phyloP scores from a whole-genome alignment of 208 protist species.

The Wallacemonas sp. region DNA sequence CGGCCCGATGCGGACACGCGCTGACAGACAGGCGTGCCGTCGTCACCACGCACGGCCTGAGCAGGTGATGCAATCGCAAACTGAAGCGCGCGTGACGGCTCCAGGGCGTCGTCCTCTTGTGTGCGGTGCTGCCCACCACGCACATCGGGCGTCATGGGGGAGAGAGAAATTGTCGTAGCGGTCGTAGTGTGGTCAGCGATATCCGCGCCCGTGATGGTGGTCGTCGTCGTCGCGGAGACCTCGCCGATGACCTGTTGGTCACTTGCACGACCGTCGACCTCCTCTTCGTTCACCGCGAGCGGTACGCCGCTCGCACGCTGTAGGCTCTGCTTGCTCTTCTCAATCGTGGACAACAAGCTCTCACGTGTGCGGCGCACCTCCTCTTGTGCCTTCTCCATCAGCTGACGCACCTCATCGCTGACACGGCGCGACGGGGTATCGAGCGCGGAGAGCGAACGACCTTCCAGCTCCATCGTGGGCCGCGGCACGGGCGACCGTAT shows the following conservation, averaged over 20 bases:
- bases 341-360: slow-evolving; percentile 54
- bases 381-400: slow-evolving; percentile 64
- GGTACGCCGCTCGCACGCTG: slow-evolving; percentile 2
- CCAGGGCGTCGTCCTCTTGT: background rate
- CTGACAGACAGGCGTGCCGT: too few relatives aligned
- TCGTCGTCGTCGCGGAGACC: background rate
- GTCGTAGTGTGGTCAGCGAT: too few relatives aligned
- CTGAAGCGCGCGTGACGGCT: background rate
- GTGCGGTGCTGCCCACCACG: background rate
- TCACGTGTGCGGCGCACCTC: slow-evolving; percentile 70
- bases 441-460: slow-evolving; percentile 17
- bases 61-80: too few relatives aligned
- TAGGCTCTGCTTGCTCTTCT: slow-evolving; percentile 21
- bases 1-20: too few relatives aligned
- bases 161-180: slow-evolving; percentile 8
- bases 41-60: too few relatives aligned
- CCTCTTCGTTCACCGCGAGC: background rate
- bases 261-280: background rate
- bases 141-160: background rate
- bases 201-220: background rate
- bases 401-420: slow-evolving; percentile 61
- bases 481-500: background rate
- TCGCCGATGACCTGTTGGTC: background rate
- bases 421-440: slow-evolving; percentile 35
- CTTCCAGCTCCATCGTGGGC: background rate